Conservation (phyloP, 257 asterid genomes). For the Scutellaria minor region DNA sequence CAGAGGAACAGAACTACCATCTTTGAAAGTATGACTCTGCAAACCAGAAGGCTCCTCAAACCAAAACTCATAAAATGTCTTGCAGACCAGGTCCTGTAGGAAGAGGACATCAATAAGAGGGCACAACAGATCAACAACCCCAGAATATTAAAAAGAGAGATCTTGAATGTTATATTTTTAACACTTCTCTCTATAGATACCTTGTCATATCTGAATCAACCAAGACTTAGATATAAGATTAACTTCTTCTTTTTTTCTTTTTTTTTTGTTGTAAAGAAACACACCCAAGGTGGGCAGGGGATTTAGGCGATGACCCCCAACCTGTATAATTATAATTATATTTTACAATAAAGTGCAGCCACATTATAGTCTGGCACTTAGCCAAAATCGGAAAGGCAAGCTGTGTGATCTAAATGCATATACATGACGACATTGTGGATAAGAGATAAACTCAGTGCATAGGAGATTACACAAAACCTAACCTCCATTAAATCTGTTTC, state of each 20-base stretch:
- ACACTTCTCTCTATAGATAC: conserved; percentile 20
- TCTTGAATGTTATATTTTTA: conserved; percentile 1
- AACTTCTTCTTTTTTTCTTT: background rate
- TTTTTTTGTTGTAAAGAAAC: background rate
- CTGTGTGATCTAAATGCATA: background rate
- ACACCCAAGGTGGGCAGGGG: conserved; percentile 14
- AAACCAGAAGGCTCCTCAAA: conserved; percentile 86
- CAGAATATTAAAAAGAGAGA: conserved; percentile 1
- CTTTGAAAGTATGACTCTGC: conserved; percentile 64
- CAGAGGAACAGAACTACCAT: conserved; percentile 92
- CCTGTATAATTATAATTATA: background rate
- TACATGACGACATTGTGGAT: background rate
- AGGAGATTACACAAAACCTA: conserved; percentile 24
- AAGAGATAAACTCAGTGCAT: conserved; percentile 17
- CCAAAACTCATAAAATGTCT: conserved; percentile 99
- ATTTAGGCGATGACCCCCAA: background rate
- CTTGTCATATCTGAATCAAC: conserved; percentile 25
- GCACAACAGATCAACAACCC: conserved; percentile 19
- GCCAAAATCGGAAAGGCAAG: background rate
- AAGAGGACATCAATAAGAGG: conserved; percentile 31
- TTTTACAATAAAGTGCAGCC: background rate
- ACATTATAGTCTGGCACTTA: background rate
- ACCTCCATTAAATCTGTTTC: conserved; percentile 5
- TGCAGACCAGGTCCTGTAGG: conserved; percentile 94
- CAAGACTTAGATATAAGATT: conserved; percentile 24